Percentiles rank a stretch among this genome's conserved stretches.
phyloP scores from a whole-genome alignment of 306 rosid species.

The Lathyrus aphaca region DNA sequence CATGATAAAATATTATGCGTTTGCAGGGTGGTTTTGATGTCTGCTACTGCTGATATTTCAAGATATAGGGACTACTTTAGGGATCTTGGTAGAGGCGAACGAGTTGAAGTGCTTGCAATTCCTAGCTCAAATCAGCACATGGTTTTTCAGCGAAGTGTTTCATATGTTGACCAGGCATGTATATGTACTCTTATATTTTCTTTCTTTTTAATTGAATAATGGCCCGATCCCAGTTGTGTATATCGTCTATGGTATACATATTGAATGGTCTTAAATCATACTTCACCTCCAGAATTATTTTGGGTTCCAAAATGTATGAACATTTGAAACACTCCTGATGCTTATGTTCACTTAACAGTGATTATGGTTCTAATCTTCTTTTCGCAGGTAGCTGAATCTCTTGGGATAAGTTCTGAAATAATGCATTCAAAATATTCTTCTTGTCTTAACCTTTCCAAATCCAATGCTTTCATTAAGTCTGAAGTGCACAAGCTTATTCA shows the following conservation, averaged over 20 bases:
- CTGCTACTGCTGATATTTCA: conserved; percentile 87
- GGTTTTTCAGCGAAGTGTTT: conserved; percentile 62
- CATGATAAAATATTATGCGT: conserved; percentile 39
- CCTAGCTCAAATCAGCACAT: conserved; percentile 60
- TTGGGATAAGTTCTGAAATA: conserved; percentile 53
- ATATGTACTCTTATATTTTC: conserved; percentile 16
- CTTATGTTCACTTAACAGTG: conserved; percentile 26
- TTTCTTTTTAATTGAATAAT: background rate
- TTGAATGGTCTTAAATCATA: conserved; percentile 33
- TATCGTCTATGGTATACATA: conserved; percentile 14
- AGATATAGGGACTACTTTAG: conserved; percentile 80
- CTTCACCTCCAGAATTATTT: conserved; percentile 15
- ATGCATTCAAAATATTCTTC: conserved; percentile 45
- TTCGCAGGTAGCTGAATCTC: conserved; percentile 58
- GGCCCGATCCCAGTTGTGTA: conserved; percentile 15
- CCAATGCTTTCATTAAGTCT: conserved; percentile 47
- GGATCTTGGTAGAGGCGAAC: conserved; percentile 86
- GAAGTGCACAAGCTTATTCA: conserved; percentile 71
- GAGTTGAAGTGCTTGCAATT: conserved; percentile 90
- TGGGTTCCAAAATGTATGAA: conserved; percentile 7
- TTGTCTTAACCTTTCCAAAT: conserved; percentile 47
- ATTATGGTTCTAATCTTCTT: conserved; percentile 36
- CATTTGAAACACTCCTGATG: conserved; percentile 24
- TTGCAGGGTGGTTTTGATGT: conserved; percentile 90
- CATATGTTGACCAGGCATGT: conserved; percentile 81